These are phyloP conservation scores for Neofusicoccum sp. DNA, from an alignment of 2,329 filamentous ascomycete genomes.

Conservation along the genomic window DNA sequence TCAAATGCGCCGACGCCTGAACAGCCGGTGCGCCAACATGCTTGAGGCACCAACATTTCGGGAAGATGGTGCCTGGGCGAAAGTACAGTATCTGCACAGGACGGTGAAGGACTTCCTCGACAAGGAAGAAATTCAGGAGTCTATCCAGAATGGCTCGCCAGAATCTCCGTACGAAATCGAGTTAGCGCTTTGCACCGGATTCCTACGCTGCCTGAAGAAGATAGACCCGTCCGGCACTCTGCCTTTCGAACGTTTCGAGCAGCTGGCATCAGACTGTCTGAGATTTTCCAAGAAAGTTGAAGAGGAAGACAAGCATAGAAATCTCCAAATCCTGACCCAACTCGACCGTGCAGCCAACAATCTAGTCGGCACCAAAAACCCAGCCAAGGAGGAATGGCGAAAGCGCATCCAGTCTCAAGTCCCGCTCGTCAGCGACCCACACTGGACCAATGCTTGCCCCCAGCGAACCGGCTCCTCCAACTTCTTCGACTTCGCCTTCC, in stretches of 20 bases:
- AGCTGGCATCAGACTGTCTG: background rate
- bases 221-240: background rate
- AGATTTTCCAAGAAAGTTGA: background rate
- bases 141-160: background rate
- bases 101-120: slow-evolving; percentile 22
- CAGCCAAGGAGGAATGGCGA: background rate
- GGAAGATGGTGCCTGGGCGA: background rate
- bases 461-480: background rate
- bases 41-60: slow-evolving; percentile 15
- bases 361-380: background rate
- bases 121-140: background rate
- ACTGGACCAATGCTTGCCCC: slow-evolving; percentile 11
- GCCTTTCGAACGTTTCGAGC: background rate
- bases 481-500: slow-evolving; percentile 12
- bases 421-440: background rate
- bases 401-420: background rate
- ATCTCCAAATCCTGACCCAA: background rate
- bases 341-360: background rate
- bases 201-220: slow-evolving; percentile 5
- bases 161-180: background rate
- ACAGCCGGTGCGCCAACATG: slow-evolving; percentile 21
- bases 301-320: background rate
- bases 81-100: slow-evolving; percentile 20
- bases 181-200: background rate
- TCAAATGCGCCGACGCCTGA: slow-evolving; percentile 12